Evolutionary conservation across 768 basidiomycete genomes (phyloP), one percentile per base, ranked within the genome.

Genomic region (Cystofilobasidium bisporidii): DNA sequence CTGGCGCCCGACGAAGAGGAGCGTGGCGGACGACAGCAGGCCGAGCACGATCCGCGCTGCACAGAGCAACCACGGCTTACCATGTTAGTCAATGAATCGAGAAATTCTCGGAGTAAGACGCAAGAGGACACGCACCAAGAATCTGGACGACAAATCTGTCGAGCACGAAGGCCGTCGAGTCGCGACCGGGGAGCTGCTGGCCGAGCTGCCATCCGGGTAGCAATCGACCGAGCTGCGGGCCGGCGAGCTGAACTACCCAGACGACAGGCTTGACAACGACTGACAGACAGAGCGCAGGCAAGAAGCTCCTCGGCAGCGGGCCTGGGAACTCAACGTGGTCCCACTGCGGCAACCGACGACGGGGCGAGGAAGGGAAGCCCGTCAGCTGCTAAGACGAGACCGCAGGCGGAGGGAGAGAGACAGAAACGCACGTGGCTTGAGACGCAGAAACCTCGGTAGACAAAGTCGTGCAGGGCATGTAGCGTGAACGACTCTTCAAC

Each of bases 401-500:
- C 9, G 24, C 38, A 38, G 43, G 47, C 18, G n/a, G 41, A 14
- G 61, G 30, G n/a, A 41, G 30, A 32, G 22, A 20, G 20, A 45
- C 45, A 12, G 45, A 8, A 17, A 56, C 53, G 28, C 53, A 56
- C 53, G 6, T 30, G 28, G 9, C 5, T 11, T 6, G 28, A 11
- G 3, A 24, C 9, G 4, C 6, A 2, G 18, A 84, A 74, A 2
- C 92, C 91, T 73, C 91, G 86, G 78, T 86, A 82, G 33, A 97
- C 79, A 30, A 90, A 80, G 76, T 99, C 96, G 74, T 96, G 90
- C 0, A 82, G 82, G 0, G 90, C 92, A 74, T 98, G 96, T 12
- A 98, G 82, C 71, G 87, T 92, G 81, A 97, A 97, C 73, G 87
- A 89, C 78, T 99, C 96, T 77, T 99, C 96, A 33, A 99, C 96